A percentile compares a stretch with the other conserved stretches of the same genome.
Conservation (phyloP, 441 rosid genomes). For the Manihot esculenta region DNA sequence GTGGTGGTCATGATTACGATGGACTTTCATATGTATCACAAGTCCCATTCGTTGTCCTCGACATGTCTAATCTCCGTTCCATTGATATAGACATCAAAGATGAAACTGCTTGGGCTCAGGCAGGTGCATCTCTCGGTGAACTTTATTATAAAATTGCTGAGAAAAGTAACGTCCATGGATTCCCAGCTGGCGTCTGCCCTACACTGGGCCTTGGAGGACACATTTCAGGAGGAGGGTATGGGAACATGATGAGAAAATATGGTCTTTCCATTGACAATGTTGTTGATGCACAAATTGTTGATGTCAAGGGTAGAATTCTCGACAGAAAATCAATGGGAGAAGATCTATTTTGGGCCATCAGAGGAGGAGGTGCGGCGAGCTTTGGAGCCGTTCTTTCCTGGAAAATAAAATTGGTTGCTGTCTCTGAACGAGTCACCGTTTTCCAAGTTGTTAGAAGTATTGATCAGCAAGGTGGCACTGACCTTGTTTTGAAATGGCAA, state of each 20-base stretch:
- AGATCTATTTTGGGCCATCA: conserved; percentile 64
- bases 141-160: conserved; percentile 49
- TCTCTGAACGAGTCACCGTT: conserved; percentile 53
- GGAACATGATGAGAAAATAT: conserved; percentile 53
- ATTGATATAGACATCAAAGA: conserved; percentile 24
- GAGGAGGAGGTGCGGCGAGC: conserved; percentile 75
- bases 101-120: conserved; percentile 58
- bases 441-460: conserved; percentile 37
- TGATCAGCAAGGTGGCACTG: conserved; percentile 40
- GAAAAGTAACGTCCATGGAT: conserved; percentile 48
- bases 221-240: conserved; percentile 61
- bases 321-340: conserved; percentile 54
- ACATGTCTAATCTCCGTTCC: conserved; percentile 31
- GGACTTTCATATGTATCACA: conserved; percentile 52
- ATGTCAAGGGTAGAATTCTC: conserved; percentile 37
- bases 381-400: conserved; percentile 60
- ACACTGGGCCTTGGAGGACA: conserved; percentile 62
- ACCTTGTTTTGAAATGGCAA: conserved; percentile 57
- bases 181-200: conserved; percentile 61
- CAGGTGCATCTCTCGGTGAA: conserved; percentile 67
- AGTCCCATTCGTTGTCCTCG: conserved; percentile 44
- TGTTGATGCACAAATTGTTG: conserved; percentile 49
- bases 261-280: conserved; percentile 65
- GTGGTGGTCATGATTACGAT: conserved; percentile 78
- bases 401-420: conserved; percentile 54